Evolutionary conservation across 1,139 yeast genomes (phyloP), one percentile per base, ranked within the genome.

Genomic region (Arxiozyma telluris): DNA sequence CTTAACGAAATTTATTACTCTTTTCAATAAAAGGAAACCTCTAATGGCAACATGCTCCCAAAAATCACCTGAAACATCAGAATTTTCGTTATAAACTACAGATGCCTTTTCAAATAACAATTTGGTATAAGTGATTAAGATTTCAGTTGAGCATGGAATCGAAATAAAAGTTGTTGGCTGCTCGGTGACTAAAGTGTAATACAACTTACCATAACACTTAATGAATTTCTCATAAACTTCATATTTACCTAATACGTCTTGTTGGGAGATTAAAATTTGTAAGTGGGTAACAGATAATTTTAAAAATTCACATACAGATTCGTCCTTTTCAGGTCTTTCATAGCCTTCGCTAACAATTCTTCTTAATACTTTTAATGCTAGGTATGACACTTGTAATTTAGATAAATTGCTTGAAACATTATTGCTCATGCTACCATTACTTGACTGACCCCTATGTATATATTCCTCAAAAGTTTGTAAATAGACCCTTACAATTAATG

Each of bases 1-100:
- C 64, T 79, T 79, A 1, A 83, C 73, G 60, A 84, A 82, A 22
- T 80, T 77, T 15, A 90, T 75, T 44, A 87, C 72, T 54, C 77
- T 78, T 62, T 88, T 87, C 62, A 89, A 70, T 17, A 90, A 78
- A 53, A 79, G 64, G 53, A 91, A 74, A 0, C 89, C 84, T 61
- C 87, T 87, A 39, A 89, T 81, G 1, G 88, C 84, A 43, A 88
- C 71, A 49, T 77, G 79, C 61, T 85, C 91, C 94, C 96, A 90
- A 60, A 89, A 79, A 23, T 77, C 85, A 51, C 81, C 83, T 4
- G 70, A 70, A 52, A 69, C 78, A 58, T 76, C 78, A 5, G 71
- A 67, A 45, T 73, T 75, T 64, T 66, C 70, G 43, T 73, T 72
- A 62, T 87, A 84, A 34, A 87, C 80, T 1, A 68, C 67, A 27